Base-by-base conservation (phyloP, 345 rosid genomes). In the Hirschfeldia incana region DNA sequence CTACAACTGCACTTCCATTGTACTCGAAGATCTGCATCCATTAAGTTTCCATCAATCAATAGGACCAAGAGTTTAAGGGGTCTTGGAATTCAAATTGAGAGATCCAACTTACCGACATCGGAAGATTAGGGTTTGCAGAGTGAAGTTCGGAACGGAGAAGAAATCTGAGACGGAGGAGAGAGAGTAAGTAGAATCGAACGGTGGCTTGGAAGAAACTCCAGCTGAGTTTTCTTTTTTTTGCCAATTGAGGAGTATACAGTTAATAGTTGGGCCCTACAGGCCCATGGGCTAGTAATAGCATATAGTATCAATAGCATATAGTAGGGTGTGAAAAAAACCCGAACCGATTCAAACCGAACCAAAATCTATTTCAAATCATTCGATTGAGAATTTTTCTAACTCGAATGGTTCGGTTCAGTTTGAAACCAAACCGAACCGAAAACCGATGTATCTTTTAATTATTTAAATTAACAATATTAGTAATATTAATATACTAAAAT, bases 1-100 rank as follows among this genome's bases (percentile, higher is more conserved):
- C 99, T n/a, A 95, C 87, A 28, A 93, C 87, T 29, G 98, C 98
- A 74, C 99, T 95, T 65, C 99, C 99, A 87, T 95, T 95, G 85
- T 95, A 95, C 82, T 95, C 99, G 71, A 88, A 89, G 90, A 93
- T 91, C 99, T 95, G 84, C 82, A 83, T 7, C 78, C 15, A 36
- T 13, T 57, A 53, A 67, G 65, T 57, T 27, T 65, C 65, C 65
- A 53, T 74, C 58, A 69, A 27, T 16, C 9, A 53, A 44, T 44
- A 44, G 4, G n/a, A 44, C 6, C 6, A 44, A 51, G 57, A 51
- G 57, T 51, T 21, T 21, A 1, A 51, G 57, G 8, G 57, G 1
- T 51, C 2, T 1, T 1, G 46, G 16, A 1, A 64, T 65, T 46
- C 5, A 58, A 28, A 65, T n/a, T n/a, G 59, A 15, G 27, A 30